These are phyloP conservation scores for Eruca vesicaria DNA, from an alignment of 441 rosid genomes.

Conservation along the genomic window DNA sequence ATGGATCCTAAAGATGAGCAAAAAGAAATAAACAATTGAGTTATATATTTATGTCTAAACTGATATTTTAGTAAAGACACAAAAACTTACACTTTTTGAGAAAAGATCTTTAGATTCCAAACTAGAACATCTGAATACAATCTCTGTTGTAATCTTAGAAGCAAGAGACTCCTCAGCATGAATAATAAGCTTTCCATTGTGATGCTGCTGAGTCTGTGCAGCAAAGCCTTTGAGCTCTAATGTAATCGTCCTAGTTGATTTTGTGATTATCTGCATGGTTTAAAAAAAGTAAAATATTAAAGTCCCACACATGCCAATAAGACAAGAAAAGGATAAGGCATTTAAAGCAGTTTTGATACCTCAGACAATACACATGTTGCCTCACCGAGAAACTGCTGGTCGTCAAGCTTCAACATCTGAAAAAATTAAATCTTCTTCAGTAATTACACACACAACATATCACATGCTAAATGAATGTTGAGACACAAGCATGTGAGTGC, in stretches of 20 bases:
- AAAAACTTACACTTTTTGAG: constrained; percentile 71
- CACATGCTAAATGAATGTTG: constrained; percentile 4
- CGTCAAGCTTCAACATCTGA: constrained; percentile 88
- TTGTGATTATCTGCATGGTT: constrained; percentile 64
- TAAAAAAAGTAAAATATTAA: not conserved
- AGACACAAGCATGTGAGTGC: not conserved
- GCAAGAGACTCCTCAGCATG: constrained; percentile 83
- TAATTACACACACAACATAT: constrained; percentile 21
- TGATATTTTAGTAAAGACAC: not conserved
- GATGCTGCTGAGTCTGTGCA: constrained; percentile 37
- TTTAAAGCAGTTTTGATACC: constrained; percentile 43
- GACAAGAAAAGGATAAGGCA: not conserved
- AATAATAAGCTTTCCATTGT: constrained; percentile 66
- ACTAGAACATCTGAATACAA: constrained; percentile 68
- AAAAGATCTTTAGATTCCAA: constrained; percentile 81
- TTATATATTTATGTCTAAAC: constrained; percentile 1
- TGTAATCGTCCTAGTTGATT: constrained; percentile 54
- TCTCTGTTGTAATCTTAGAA: constrained; percentile 70
- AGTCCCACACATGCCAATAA: not conserved
- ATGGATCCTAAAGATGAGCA: constrained; percentile 64
- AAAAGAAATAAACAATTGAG: not conserved
- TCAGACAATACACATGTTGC: constrained; percentile 72
- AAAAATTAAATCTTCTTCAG: constrained; percentile 26
- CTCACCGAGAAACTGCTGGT: constrained; percentile 92
- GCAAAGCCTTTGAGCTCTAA: constrained; percentile 60